Base-by-base conservation (phyloP, 495 filamentous ascomycete genomes). In the Daldinia childiae region DNA sequence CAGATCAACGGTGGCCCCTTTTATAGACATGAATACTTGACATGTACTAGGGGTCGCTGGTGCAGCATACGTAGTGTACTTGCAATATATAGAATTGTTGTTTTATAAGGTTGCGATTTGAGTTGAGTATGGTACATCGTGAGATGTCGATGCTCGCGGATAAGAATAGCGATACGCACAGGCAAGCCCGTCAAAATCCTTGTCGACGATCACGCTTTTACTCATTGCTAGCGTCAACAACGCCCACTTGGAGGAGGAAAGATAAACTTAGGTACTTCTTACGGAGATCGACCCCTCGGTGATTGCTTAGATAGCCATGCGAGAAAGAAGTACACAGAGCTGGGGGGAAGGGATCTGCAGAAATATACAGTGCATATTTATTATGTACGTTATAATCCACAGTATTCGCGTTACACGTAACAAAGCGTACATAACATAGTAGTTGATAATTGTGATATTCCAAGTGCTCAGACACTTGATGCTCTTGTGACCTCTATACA, bases 1-100 rank as follows among this genome's bases (percentile, higher is more conserved):
- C 66, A 70, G 73, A 77, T 68, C 45, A 74, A 69, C 68, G 68
- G 66, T 66, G 75, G 74, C 69, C 73, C 61, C 71, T 71, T 66
- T 58, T 45, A 59, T 54, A 54, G 43, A 56, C 52, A 39, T 6
- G 61, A 34, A 69, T 62, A 62, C 38, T 59, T 68, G 29, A 54
- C 26, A 64, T 61, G 60, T 68, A 68, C 59, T 67, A 30, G 69
- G 59, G 58, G 64, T 62, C 55, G 50, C 61, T 63, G 27, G 36
- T 63, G 51, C 50, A 58, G 38, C 58, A 19, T 66, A 58, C 51
- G 59, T 71, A 59, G 30, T 67, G 12, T 26, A 63, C 57, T 56
- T 68, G 17, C 41, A 34, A 38, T 32, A 11, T 41, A 57, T 39
- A 51, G 21, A 52, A 58, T 39, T 17, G 12, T 63, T 11, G 21